These are phyloP conservation scores for Oryza officinalis DNA, from an alignment of 176 grass and related monocot genomes.

Conservation along the genomic window DNA sequence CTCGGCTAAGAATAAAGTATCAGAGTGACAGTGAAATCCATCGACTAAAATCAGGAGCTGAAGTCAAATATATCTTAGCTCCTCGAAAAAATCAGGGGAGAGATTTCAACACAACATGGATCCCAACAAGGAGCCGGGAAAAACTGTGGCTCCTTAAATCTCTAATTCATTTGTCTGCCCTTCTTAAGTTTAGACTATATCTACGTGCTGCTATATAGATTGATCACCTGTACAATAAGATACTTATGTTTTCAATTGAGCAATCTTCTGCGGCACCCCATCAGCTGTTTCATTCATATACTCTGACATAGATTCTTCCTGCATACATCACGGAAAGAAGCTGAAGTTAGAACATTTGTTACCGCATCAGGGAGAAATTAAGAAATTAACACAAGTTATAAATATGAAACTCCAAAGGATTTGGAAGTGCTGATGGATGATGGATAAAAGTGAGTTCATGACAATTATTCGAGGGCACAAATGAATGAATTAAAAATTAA, in stretches of 20 bases:
- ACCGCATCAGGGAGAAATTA: not conserved
- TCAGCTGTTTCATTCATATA: slow-evolving; percentile 37
- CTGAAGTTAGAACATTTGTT: not conserved
- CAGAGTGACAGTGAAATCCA: not conserved
- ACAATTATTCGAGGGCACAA: too few relatives aligned
- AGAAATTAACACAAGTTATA: not conserved
- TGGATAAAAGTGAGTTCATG: too few relatives aligned
- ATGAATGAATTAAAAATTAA: too few relatives aligned
- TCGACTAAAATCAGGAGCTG: slow-evolving; percentile 1
- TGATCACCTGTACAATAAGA: not conserved
- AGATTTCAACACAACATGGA: slow-evolving; percentile 12
- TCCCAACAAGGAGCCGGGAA: not conserved
- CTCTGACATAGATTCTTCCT: slow-evolving; percentile 53
- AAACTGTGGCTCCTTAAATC: not conserved
- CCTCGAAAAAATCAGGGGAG: not conserved
- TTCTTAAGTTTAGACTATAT: not conserved
- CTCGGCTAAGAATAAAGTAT: not conserved
- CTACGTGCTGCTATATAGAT: not conserved
- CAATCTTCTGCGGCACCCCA: slow-evolving; percentile 26
- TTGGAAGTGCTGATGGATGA: too few relatives aligned
- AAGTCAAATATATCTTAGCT: slow-evolving; percentile 13
- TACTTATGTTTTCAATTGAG: slow-evolving; percentile 34
- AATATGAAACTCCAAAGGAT: not conserved
- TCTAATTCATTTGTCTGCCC: not conserved
- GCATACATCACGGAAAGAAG: not conserved